Evolutionary conservation across 768 basidiomycete genomes (phyloP).

Genomic region (Chalciporus piperatus): DNA sequence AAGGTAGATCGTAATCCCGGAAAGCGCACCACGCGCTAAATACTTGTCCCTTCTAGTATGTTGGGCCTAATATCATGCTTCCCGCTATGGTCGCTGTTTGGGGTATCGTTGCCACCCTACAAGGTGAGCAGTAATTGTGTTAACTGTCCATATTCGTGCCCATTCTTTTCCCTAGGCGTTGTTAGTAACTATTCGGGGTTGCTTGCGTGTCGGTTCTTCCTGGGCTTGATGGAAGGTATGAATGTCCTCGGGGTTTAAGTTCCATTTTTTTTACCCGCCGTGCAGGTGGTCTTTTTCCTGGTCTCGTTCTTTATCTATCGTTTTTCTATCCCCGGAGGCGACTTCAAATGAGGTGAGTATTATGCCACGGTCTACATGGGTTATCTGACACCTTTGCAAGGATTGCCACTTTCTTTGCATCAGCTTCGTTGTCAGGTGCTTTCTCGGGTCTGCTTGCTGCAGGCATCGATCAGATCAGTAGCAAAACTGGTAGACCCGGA

Average conservation of each 20-base stretch:
- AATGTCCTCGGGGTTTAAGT: not conserved
- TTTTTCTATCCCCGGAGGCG: conserved; percentile 35
- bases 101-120: conserved; percentile 64
- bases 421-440: conserved; percentile 53
- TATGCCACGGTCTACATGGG: conserved; percentile 8
- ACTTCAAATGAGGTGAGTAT: conserved; percentile 12
- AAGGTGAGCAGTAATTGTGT: conserved; percentile 41
- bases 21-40: not conserved
- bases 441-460: conserved; percentile 61
- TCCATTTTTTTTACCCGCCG: too few relatives aligned
- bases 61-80: conserved; percentile 58
- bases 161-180: conserved; percentile 29
- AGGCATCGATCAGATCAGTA: conserved; percentile 54
- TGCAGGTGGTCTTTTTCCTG: conserved; percentile 54
- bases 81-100: conserved; percentile 63
- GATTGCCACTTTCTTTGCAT: conserved; percentile 37
- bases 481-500: conserved; percentile 45
- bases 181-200: conserved; percentile 52
- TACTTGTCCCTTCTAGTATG: conserved; percentile 18
- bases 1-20: conserved; percentile 30
- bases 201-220: conserved; percentile 41
- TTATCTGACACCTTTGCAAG: conserved; percentile 16
- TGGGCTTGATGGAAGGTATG: conserved; percentile 55
- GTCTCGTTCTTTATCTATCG: conserved; percentile 51
- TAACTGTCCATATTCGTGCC: too few relatives aligned